Percentiles rank a stretch among this genome's conserved stretches.
phyloP scores from a whole-genome alignment of 352 stramenopile genomes.

The Globisporangium parvum region DNA sequence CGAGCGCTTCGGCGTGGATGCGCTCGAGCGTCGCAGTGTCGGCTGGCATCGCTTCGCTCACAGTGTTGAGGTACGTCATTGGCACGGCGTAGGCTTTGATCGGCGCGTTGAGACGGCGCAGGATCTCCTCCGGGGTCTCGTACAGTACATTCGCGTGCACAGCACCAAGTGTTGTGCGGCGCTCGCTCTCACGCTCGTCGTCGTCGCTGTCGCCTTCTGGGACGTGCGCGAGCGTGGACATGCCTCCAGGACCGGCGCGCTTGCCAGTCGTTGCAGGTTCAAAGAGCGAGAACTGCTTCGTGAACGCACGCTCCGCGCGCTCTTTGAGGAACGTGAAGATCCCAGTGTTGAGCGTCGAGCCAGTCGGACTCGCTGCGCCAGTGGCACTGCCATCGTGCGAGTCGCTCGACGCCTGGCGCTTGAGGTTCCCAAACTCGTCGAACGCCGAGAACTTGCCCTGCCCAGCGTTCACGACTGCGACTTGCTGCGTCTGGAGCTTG shows the following conservation, averaged over 20 bases:
- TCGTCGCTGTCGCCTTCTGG: constrained; percentile 36
- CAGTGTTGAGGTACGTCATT: constrained; percentile 42
- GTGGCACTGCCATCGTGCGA: neutral
- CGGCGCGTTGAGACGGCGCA: constrained; percentile 37
- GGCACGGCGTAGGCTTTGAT: constrained; percentile 54
- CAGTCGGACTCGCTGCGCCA: constrained; percentile 3
- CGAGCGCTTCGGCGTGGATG: constrained; percentile 45
- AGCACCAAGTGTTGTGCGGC: neutral
- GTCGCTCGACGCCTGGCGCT: constrained; percentile 30
- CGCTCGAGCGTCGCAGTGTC: constrained; percentile 30
- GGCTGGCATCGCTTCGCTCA: constrained; percentile 54
- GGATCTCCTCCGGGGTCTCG: constrained; percentile 34
- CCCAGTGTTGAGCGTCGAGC: constrained; percentile 45
- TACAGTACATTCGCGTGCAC: constrained; percentile 12
- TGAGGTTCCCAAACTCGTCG: constrained; percentile 79
- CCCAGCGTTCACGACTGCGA: constrained; percentile 46
- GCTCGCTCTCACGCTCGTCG: constrained; percentile 6
- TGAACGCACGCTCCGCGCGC: constrained; percentile 54
- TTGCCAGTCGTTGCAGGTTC: constrained; percentile 20
- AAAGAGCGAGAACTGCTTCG: constrained; percentile 56
- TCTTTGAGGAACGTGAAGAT: constrained; percentile 78
- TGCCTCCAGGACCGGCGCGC: constrained; percentile 4
- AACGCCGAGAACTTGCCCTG: constrained; percentile 64
- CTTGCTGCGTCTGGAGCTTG: constrained; percentile 49
- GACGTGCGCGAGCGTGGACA: constrained; percentile 34